A percentile compares a stretch with the other conserved stretches of the same genome.
These are phyloP conservation scores for Cladophialophora exuberans DNA, from an alignment of 2,329 filamentous ascomycete species.

Conservation along the genomic window DNA sequence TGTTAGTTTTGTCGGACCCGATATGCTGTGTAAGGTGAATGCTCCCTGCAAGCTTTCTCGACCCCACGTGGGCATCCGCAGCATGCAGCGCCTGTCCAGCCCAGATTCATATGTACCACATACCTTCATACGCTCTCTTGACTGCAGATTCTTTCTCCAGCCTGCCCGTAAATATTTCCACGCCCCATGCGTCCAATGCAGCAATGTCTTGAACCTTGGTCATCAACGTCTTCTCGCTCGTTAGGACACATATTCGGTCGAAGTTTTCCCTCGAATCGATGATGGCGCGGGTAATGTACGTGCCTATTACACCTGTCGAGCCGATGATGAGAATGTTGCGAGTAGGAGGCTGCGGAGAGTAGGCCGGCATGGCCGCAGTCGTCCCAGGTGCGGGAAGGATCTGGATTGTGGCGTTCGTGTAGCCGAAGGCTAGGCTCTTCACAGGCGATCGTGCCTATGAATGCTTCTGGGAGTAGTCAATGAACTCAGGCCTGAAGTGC, in stretches of 20 bases:
- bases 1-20: not conserved
- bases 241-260: conserved; percentile 59
- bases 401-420: conserved; percentile 7
- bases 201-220: conserved; percentile 56
- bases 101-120: not conserved
- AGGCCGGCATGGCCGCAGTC: conserved; percentile 26
- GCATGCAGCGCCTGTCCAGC: not conserved
- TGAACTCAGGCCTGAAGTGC: not conserved
- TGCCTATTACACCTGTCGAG: conserved; percentile 57
- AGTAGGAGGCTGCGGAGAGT: conserved; percentile 23
- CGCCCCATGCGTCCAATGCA: conserved; percentile 49
- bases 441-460: not conserved
- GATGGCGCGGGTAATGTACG: conserved; percentile 56
- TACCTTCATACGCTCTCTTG: conserved; percentile 58
- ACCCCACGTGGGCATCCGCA: not conserved
- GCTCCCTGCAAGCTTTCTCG: not conserved
- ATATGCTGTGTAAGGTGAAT: not conserved
- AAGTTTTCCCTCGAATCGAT: conserved; percentile 50
- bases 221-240: conserved; percentile 55
- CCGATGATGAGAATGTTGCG: conserved; percentile 57
- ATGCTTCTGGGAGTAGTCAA: not conserved
- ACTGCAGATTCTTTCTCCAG: conserved; percentile 57
- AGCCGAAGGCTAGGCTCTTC: not conserved
- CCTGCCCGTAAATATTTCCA: conserved; percentile 61
- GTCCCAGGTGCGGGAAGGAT: conserved; percentile 3